These are phyloP conservation scores for Termitomyces sp. DNA, from an alignment of 768 basidiomycete genomes.

Conservation along the genomic window DNA sequence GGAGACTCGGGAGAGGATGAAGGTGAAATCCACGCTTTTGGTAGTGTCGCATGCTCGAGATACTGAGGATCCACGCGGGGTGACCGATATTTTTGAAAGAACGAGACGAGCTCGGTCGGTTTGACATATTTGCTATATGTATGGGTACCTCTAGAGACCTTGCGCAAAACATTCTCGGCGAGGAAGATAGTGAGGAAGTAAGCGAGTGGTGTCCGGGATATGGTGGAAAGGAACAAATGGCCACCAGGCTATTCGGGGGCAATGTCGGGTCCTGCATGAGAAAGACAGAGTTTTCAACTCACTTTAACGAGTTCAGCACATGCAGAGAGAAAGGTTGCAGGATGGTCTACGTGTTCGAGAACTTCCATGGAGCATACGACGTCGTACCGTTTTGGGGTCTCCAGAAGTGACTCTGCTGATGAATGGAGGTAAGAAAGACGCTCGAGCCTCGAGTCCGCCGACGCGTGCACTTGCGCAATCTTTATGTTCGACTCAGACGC, in stretches of 20 bases:
- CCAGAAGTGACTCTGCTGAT: constrained; percentile 69
- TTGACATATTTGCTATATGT: constrained; percentile 88
- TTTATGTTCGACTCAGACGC: constrained; percentile 84
- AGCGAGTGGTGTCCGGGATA: constrained; percentile 64
- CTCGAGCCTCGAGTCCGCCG: constrained; percentile 62
- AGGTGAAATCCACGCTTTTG: constrained; percentile 57
- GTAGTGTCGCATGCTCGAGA: constrained; percentile 7
- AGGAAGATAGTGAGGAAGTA: constrained; percentile 49
- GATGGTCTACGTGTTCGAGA: constrained; percentile 94
- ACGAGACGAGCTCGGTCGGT: constrained; percentile 77
- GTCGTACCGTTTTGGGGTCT: constrained; percentile 68
- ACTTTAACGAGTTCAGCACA: constrained; percentile 89
- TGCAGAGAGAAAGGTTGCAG: constrained; percentile 72
- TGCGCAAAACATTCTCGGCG: constrained; percentile 76
- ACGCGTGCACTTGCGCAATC: constrained; percentile 80
- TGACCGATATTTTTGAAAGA: constrained; percentile 62
- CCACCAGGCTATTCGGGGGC: constrained; percentile 72
- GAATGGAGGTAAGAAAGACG: constrained; percentile 56
- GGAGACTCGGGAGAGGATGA: constrained; percentile 40
- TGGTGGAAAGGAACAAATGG: constrained; percentile 92
- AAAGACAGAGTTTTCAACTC: constrained; percentile 11
- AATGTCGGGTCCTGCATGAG: not conserved
- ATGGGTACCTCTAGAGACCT: constrained; percentile 87
- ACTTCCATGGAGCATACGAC: constrained; percentile 98
- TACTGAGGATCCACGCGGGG: constrained; percentile 7